These are phyloP conservation scores for Clonostachys solani DNA, from an alignment of 2,329 filamentous ascomycete genomes.

Conservation along the genomic window DNA sequence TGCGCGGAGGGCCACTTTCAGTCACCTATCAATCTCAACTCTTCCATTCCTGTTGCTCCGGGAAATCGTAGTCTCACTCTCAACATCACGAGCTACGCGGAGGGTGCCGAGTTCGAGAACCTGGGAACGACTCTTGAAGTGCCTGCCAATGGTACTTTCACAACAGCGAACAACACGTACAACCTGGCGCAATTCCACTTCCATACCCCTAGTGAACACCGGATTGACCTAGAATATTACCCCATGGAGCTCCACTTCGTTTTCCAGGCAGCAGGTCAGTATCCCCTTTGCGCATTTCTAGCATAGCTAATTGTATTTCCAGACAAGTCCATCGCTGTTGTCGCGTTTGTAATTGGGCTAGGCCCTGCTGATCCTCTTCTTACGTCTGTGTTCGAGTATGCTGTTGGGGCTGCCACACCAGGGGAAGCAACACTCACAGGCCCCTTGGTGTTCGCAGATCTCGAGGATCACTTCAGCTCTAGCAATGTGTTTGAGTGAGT, in stretches of 20 bases:
- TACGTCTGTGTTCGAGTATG: slow-evolving; percentile 22
- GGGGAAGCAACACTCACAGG: slow-evolving; percentile 23
- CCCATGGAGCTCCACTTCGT: slow-evolving; percentile 36
- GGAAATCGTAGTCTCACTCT: not conserved
- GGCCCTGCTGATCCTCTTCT: slow-evolving; percentile 16
- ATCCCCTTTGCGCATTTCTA: not conserved
- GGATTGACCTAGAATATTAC: slow-evolving; percentile 32
- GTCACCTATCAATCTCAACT: slow-evolving; percentile 42
- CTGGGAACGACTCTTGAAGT: slow-evolving; percentile 41
- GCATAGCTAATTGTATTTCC: not conserved
- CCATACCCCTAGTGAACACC: slow-evolving; percentile 53
- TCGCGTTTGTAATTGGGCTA: slow-evolving; percentile 29
- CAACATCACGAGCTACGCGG: slow-evolving; percentile 22
- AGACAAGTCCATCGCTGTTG: slow-evolving; percentile 17
- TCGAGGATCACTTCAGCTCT: slow-evolving; percentile 25
- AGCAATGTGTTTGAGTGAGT: slow-evolving; percentile 33
- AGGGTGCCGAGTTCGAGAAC: slow-evolving; percentile 36
- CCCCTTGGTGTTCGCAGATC: slow-evolving; percentile 29
- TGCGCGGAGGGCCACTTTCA: slow-evolving; percentile 42
- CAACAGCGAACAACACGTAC: slow-evolving; percentile 28
- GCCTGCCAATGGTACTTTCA: slow-evolving; percentile 37
- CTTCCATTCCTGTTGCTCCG: too few species aligned
- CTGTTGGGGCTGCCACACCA: slow-evolving; percentile 27
- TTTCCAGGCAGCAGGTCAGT: slow-evolving; percentile 22
- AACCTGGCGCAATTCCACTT: slow-evolving; percentile 49